Conservation (phyloP, 2,329 filamentous ascomycete species). For the Grosmannia penicillata region DNA sequence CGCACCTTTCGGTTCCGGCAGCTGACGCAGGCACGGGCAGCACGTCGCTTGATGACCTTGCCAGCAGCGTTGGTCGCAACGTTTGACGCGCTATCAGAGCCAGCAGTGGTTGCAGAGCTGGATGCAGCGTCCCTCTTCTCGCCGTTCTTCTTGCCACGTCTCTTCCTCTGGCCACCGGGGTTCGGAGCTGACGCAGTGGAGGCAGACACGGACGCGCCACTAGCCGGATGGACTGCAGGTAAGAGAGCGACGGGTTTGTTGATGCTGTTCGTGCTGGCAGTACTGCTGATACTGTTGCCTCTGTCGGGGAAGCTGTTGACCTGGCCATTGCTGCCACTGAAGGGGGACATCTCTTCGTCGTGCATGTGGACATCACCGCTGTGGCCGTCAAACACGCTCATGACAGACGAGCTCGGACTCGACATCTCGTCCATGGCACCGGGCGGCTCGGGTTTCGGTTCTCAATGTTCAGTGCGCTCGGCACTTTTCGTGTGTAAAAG, state of each 20-base stretch:
- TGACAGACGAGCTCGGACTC: conserved; percentile 9
- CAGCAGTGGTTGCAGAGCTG: conserved; percentile 3
- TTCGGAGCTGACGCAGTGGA: neutral
- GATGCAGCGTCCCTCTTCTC: conserved; percentile 7
- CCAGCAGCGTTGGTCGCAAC: conserved; percentile 20
- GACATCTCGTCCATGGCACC: conserved; percentile 11
- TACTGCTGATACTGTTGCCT: conserved; percentile 5
- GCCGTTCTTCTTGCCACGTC: conserved; percentile 7
- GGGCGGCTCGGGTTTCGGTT: neutral
- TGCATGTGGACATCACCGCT: conserved; percentile 6
- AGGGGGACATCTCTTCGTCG: conserved; percentile 8
- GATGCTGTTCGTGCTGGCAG: conserved; percentile 5
- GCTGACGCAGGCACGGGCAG: conserved; percentile 81
- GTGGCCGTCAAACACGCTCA: conserved; percentile 9
- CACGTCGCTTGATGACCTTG: conserved; percentile 59
- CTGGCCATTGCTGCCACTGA: conserved; percentile 5
- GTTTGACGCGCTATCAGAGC: conserved; percentile 7
- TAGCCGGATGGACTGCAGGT: neutral
- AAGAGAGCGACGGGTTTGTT: conserved; percentile 2
- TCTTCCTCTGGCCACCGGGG: conserved; percentile 5
- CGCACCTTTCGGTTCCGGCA: conserved; percentile 83
- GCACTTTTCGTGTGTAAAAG: no score
- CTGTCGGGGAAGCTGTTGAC: neutral
- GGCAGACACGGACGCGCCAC: neutral
- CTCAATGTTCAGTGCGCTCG: no score